A percentile compares a stretch with the other conserved stretches of the same genome.
Evolutionary conservation across 768 basidiomycete genomes (phyloP).

Genomic region (Pulveroboletus sp.): DNA sequence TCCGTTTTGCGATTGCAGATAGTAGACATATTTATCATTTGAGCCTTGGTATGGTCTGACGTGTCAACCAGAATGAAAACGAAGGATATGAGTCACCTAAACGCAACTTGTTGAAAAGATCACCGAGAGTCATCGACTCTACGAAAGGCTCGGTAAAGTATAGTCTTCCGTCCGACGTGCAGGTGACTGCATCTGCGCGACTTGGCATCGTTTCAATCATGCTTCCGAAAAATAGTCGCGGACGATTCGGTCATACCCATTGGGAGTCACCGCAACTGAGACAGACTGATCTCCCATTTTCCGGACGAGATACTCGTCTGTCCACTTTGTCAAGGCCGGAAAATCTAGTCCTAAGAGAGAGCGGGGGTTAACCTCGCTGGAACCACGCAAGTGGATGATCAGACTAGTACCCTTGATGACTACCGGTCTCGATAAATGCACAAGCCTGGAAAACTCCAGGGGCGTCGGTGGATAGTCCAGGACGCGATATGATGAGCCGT

Average conservation of each 20-base stretch:
- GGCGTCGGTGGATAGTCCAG: slow-evolving; percentile 56
- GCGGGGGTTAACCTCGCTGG: neutral
- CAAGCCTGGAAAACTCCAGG: slow-evolving; percentile 63
- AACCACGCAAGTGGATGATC: neutral
- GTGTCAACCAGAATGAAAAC: neutral
- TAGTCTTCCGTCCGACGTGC: slow-evolving; percentile 44
- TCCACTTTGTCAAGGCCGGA: slow-evolving; percentile 55
- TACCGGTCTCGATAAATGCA: slow-evolving; percentile 67
- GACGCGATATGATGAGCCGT: slow-evolving; percentile 47
- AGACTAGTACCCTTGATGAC: slow-evolving; percentile 57
- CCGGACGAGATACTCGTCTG: slow-evolving; percentile 54
- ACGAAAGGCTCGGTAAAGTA: slow-evolving; percentile 77
- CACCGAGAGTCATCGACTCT: slow-evolving; percentile 61
- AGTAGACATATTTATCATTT: slow-evolving; percentile 42
- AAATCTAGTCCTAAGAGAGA: slow-evolving; percentile 41
- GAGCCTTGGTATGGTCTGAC: neutral
- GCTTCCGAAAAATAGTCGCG: neutral
- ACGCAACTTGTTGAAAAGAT: slow-evolving; percentile 44
- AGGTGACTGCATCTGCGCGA: slow-evolving; percentile 69
- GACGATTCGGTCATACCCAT: slow-evolving; percentile 52
- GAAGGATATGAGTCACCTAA: slow-evolving; percentile 24
- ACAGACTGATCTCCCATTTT: slow-evolving; percentile 50
- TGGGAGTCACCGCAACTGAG: slow-evolving; percentile 77
- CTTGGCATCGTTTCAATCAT: slow-evolving; percentile 35
- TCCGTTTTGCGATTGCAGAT: slow-evolving; percentile 91